A percentile compares a stretch with the other conserved stretches of the same genome.
These are phyloP conservation scores for Diospyros kaki DNA, from an alignment of 148 eudicot species.

Conservation along the genomic window DNA sequence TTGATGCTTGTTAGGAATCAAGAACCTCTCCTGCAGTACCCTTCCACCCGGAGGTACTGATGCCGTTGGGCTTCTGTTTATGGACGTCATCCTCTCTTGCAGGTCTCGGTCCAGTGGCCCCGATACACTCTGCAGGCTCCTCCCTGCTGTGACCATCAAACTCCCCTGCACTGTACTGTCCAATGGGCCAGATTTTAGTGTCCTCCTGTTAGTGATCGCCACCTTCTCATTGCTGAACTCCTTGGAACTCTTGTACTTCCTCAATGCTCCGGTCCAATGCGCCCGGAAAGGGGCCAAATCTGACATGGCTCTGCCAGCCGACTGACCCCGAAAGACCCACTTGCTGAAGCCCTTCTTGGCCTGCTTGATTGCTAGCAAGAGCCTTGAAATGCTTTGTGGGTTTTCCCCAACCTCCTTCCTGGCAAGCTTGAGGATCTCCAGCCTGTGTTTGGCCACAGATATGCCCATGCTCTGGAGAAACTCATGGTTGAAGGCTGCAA, in stretches of 20 bases:
- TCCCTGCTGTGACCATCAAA: constrained; percentile 13
- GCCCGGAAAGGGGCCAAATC: constrained; percentile 14
- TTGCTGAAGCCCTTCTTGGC: constrained; percentile 22
- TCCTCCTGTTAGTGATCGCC: constrained; percentile 6
- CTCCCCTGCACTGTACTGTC: constrained; percentile 25
- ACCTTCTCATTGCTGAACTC: constrained; percentile 13
- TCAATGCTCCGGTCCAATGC: constrained; percentile 20
- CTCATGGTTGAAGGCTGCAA: constrained; percentile 39
- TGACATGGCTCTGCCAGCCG: not conserved
- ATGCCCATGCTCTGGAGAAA: constrained; percentile 43
- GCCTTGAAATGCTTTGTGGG: constrained; percentile 5
- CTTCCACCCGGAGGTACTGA: not conserved
- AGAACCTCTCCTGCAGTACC: not conserved
- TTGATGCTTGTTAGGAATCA: constrained; percentile 11
- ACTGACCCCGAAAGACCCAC: constrained; percentile 8
- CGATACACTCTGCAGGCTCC: constrained; percentile 15
- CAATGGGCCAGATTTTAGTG: constrained; percentile 35
- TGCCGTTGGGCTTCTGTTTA: constrained; percentile 19
- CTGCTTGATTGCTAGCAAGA: constrained; percentile 25
- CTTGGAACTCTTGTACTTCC: constrained; percentile 10
- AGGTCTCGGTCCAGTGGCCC: constrained; percentile 32
- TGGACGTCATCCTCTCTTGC: constrained; percentile 13
- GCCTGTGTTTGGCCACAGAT: constrained; percentile 34
- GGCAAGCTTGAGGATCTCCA: constrained; percentile 37
- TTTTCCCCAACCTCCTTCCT: constrained; percentile 8